Evolutionary conservation across 2,329 filamentous ascomycete genomes (phyloP), one percentile per base, ranked within the genome.

Genomic region (Penicillium fuscoglaucum): DNA sequence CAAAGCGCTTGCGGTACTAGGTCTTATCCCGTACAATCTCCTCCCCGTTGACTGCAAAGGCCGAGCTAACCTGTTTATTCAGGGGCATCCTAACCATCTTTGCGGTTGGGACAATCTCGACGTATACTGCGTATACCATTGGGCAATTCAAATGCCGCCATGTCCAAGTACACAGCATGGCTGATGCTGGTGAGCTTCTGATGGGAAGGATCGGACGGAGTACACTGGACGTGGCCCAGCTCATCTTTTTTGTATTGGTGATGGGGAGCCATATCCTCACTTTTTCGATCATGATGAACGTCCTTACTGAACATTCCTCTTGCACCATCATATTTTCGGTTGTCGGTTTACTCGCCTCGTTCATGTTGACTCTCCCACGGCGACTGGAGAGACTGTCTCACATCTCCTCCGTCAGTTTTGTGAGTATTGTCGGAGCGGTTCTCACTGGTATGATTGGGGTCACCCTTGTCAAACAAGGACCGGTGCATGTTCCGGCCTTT

Each of bases 241-340:
- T 82, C 6, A 70, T 89, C 15, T 84, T 89, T 70, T 77, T 90
- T 46, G 74, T 87, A 58, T 87, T 90, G 74, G 82, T 88, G 59
- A 84, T 87, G 71, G 86, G 82, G 33, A 87, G 86, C 17, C 88
- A 90, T 72, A 79, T 87, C 57, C 75, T 90, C 58, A 88, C 86
- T 0, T 88, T 88, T 61, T 82, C 82, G 26, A 86, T 89, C 66
- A 87, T 87, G 69, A 82, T 89, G 71, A 84, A 85, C 62, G 83
- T 81, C 58, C 76, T 90, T 46, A 84, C 84, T 6, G 73, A 83
- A 2, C 80, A 87, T 59, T 81, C 78, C 0, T 78, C 80, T 1
- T 89, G 86, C 72, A 85, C 83, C 7, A 83, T 88, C 46, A 74
- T 84, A 1, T 88, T 84, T 75, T 82, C 79, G 6, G 74, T 84